Evolutionary conservation across 202 grass and related monocot genomes (phyloP).

Genomic region (Panicum virgatum): DNA sequence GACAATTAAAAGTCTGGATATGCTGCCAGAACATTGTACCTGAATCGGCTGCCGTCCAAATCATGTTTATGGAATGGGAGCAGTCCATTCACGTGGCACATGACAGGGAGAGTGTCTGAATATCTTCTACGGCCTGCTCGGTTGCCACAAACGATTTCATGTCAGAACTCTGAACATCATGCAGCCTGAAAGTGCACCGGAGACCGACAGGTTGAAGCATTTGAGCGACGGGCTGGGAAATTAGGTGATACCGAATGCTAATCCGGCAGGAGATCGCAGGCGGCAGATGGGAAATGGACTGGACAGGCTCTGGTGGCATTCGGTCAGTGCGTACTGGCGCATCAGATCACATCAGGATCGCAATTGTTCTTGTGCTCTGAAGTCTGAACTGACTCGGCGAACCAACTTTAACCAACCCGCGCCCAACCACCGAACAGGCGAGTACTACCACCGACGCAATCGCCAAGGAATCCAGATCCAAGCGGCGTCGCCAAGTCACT

Average conservation of each 20-base stretch:
- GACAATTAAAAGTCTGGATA: neutral
- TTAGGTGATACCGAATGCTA: neutral
- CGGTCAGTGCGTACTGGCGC: neutral
- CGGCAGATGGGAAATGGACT: neutral
- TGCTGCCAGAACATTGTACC: neutral
- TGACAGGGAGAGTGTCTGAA: slow-evolving; percentile 30
- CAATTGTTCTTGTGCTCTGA: neutral
- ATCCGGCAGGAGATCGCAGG: neutral
- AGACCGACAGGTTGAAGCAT: neutral
- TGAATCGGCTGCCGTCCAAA: neutral
- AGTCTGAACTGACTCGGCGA: too few relatives aligned
- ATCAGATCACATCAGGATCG: neutral
- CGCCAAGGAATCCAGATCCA: slow-evolving; percentile 37
- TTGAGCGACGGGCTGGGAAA: neutral
- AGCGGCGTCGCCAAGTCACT: neutral
- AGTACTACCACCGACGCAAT: neutral
- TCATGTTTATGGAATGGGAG: neutral
- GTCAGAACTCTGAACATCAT: slow-evolving; percentile 4
- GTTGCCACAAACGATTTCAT: neutral
- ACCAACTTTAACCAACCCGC: too few relatives aligned
- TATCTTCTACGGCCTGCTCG: neutral
- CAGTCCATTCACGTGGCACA: neutral
- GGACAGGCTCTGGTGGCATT: neutral
- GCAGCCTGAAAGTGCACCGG: neutral
- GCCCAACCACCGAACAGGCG: slow-evolving; percentile 25